These are phyloP conservation scores for Paraphoma chrysanthemicola DNA, from an alignment of 2,329 filamentous ascomycete species.

Conservation along the genomic window DNA sequence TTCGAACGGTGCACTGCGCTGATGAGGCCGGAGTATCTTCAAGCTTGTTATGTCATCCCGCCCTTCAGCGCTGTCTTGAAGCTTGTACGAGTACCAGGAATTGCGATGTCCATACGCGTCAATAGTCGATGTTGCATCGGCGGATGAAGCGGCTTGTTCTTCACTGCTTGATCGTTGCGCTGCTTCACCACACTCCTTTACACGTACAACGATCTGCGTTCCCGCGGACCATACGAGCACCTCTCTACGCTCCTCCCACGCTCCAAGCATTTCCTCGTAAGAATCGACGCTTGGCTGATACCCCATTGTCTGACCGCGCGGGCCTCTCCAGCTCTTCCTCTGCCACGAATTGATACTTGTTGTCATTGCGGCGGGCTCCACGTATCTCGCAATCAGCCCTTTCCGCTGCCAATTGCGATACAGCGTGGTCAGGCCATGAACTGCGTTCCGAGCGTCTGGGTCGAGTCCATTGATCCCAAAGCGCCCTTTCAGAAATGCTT, in stretches of 20 bases:
- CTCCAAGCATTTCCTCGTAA: constrained; percentile 58
- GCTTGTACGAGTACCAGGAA: constrained; percentile 61
- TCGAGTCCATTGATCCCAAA: constrained; percentile 33
- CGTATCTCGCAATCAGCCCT: constrained; percentile 62
- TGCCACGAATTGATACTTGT: constrained; percentile 44
- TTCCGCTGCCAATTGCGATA: constrained; percentile 64
- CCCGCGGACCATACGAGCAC: constrained; percentile 67
- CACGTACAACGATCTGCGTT: constrained; percentile 61
- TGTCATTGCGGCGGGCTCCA: constrained; percentile 53
- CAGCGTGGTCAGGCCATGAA: constrained; percentile 62
- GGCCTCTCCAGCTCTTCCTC: constrained; percentile 48
- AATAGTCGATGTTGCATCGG: constrained; percentile 30
- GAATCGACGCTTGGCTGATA: constrained; percentile 66
- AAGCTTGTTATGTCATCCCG: constrained; percentile 66
- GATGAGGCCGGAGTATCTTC: constrained; percentile 57
- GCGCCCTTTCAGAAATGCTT: constrained; percentile 40
- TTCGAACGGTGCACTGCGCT: constrained; percentile 48
- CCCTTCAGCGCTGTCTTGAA: constrained; percentile 58
- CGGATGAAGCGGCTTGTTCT: neutral
- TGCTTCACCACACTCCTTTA: constrained; percentile 51
- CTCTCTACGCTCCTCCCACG: constrained; percentile 57
- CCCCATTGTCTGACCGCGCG: constrained; percentile 61
- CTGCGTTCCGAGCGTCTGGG: constrained; percentile 45
- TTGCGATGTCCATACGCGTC: constrained; percentile 44
- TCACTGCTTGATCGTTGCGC: constrained; percentile 17